These are phyloP conservation scores for Groenewaldozyma sp. DNA, from an alignment of 1,139 yeast genomes.

Conservation along the genomic window DNA sequence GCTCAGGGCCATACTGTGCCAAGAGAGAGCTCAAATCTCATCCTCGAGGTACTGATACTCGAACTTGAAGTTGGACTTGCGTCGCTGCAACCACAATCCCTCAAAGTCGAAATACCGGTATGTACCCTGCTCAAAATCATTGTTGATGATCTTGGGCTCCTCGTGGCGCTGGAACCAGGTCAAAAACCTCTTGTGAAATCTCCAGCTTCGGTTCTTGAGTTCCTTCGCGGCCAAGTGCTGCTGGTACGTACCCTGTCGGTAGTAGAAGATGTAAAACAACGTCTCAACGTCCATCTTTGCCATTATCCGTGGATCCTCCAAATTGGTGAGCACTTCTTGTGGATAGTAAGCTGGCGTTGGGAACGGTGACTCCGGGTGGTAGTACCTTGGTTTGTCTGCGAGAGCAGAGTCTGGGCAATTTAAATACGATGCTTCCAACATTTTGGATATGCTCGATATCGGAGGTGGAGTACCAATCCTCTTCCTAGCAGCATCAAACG, in stretches of 20 bases:
- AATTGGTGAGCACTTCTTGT: slow-evolving; percentile 56
- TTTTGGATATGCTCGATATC: slow-evolving; percentile 44
- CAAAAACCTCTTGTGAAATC: slow-evolving; percentile 61
- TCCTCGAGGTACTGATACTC: slow-evolving; percentile 38
- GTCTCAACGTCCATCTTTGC: slow-evolving; percentile 80
- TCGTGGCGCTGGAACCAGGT: slow-evolving; percentile 78
- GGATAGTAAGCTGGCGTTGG: slow-evolving; percentile 92
- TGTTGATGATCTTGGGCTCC: slow-evolving; percentile 41
- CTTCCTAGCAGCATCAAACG: slow-evolving; percentile 38
- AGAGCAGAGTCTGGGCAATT: slow-evolving; percentile 92
- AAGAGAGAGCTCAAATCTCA: slow-evolving; percentile 30
- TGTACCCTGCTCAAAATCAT: slow-evolving; percentile 42
- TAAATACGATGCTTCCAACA: slow-evolving; percentile 62
- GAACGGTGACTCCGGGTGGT: slow-evolving; percentile 75
- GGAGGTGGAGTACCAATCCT: slow-evolving; percentile 46
- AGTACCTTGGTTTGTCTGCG: slow-evolving; percentile 77
- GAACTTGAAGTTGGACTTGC: slow-evolving; percentile 62
- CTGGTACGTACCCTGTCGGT: slow-evolving; percentile 57
- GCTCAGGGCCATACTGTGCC: no score
- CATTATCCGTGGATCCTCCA: slow-evolving; percentile 40
- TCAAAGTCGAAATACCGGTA: slow-evolving; percentile 86
- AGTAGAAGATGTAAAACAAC: slow-evolving; percentile 85
- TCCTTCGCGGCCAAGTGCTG: slow-evolving; percentile 83
- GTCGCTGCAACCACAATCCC: slow-evolving; percentile 79
- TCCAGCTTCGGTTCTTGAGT: slow-evolving; percentile 77